Evolutionary conservation across 2,329 filamentous ascomycete species (phyloP).

Genomic region (Xylariaceae sp.): DNA sequence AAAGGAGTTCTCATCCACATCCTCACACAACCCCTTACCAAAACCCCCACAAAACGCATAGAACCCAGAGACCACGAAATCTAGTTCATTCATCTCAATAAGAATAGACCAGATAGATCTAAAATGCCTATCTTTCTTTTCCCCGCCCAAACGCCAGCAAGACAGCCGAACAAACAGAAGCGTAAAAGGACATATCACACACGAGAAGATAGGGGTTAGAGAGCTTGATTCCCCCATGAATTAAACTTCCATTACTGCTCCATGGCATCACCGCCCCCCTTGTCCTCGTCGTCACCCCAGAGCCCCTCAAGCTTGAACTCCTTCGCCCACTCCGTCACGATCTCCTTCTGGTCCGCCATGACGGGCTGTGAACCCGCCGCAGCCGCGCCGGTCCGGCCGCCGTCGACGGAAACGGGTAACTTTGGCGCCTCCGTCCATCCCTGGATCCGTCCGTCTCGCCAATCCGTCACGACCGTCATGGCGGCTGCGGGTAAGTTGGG

Average conservation of each 20-base stretch:
- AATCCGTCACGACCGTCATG: conserved; percentile 92
- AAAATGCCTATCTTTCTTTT: neutral
- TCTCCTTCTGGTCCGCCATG: conserved; percentile 59
- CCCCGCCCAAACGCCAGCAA: neutral
- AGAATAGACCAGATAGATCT: neutral
- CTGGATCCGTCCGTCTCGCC: conserved; percentile 91
- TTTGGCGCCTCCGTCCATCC: conserved; percentile 81
- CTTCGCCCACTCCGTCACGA: conserved; percentile 77
- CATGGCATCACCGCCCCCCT: conserved; percentile 45
- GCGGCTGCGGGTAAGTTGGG: conserved; percentile 85
- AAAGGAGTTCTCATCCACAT: neutral
- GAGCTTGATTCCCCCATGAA: too few relatives aligned
- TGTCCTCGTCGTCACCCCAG: conserved; percentile 64
- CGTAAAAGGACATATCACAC: too few relatives aligned
- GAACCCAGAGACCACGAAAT: neutral
- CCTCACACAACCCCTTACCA: neutral
- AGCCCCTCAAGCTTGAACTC: conserved; percentile 94
- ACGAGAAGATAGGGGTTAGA: too few relatives aligned
- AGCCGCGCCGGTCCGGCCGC: conserved; percentile 7
- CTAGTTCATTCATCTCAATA: neutral
- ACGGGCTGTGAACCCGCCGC: neutral
- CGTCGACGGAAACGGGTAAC: conserved; percentile 48
- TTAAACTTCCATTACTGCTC: too few relatives aligned
- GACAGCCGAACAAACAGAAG: neutral
- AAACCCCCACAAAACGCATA: neutral